Conservation (phyloP, 2,329 filamentous ascomycete species). For the Diaporthe vexans region DNA sequence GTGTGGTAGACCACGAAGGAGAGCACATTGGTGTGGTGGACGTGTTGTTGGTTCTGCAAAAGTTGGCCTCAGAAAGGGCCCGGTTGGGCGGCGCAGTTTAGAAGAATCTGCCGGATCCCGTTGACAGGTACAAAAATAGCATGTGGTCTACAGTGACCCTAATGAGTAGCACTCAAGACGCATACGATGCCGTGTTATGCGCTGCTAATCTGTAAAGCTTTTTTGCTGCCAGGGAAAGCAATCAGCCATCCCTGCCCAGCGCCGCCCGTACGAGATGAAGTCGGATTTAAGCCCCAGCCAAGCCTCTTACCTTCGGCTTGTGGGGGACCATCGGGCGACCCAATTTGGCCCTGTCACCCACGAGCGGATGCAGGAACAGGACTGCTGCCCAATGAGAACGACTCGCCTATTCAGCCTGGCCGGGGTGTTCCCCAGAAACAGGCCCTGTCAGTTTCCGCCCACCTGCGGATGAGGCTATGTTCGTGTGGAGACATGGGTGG, state of each 20-base stretch:
- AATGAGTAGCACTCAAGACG: no score
- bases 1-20: conserved; percentile 6
- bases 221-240: neutral
- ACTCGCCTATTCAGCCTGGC: conserved; percentile 19
- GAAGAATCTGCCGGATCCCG: neutral
- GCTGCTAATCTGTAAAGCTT: neutral
- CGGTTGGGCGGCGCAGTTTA: neutral
- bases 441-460: no score
- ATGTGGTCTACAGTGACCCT: neutral
- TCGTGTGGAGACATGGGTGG: neutral
- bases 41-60: neutral
- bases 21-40: neutral
- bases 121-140: neutral
- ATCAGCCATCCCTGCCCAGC: neutral
- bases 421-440: neutral
- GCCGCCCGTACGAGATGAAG: conserved; percentile 2
- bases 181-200: neutral
- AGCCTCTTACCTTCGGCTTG: conserved; percentile 28
- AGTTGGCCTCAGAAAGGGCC: neutral
- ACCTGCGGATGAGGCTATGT: conserved; percentile 27
- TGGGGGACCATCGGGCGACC: conserved; percentile 7
- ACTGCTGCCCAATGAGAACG: neutral
- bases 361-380: conserved; percentile 14
- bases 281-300: conserved; percentile 23
- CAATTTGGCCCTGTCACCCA: neutral